Base-by-base conservation (phyloP, 2,329 filamentous ascomycete species). In the Pseudopyricularia cyperi region DNA sequence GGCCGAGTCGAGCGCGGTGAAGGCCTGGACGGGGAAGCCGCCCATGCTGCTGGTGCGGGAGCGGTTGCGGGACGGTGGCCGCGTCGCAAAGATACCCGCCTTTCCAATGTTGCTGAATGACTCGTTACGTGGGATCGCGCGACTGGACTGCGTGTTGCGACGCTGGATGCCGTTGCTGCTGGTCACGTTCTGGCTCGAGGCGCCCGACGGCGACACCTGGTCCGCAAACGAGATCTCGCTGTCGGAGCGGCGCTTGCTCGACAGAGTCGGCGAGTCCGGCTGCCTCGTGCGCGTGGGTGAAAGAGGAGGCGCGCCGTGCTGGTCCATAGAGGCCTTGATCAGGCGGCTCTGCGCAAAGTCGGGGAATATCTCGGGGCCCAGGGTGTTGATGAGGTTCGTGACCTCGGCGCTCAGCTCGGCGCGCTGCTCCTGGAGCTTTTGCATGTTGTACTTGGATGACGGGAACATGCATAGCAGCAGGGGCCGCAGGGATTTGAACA, bases 321-420 rank as follows among this genome's bases (percentile, higher is more conserved):
- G 60, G 52, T 61, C 69, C 56, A 70, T 67, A 1, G 77, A 70
- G 56, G 83, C 79, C 3, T 75, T 71, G 30, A 91, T 71, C 53
- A 93, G 77, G 33, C 88, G 80, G 12, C 80, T 77, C 56, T 83
- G 78, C 60, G 93, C 87, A 63, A 95, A 98, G 70, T 98, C 93
- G n/a, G 89, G 85, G 70, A 94, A 98, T 72, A 98, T 84, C 64
- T 97, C 90, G 0, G 93, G 93, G 0, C 93, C 93, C 12, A 98
- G 81, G 17, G 87, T 89, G 68, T 98, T 97, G 74, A 98, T 95
- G 47, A 95, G 76, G 3, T 93, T 82, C 1, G 90, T 95, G 37
- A 98, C 89, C 62, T 93, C 80, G 9, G 79, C 75, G 53, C 87
- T 87, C 47, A 98, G 77, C 56, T 85, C 77, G 26, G 79, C 83